A percentile compares a stretch with the other conserved stretches of the same genome.
phyloP scores from a whole-genome alignment of 768 basidiomycete genomes.

The Coprinopsis cinerea region DNA sequence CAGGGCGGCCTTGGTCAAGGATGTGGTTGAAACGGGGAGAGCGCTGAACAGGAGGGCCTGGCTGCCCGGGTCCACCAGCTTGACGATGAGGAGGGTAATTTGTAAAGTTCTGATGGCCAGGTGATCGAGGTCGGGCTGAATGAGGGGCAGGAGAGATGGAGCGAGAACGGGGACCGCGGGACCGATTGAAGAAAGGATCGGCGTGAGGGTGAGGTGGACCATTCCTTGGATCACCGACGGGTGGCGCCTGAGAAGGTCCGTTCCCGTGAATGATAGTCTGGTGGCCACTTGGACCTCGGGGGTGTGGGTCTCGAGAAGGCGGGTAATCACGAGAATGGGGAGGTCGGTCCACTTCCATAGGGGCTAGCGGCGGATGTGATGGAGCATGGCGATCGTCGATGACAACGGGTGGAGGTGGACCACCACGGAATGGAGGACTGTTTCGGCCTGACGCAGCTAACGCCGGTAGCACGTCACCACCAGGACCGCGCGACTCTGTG shows the following conservation, averaged over 20 bases:
- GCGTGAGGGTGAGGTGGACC: constrained; percentile 41
- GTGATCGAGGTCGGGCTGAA: constrained; percentile 51
- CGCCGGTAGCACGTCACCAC: constrained; percentile 43
- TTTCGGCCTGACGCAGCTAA: neutral
- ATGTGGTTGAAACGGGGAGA: constrained; percentile 54
- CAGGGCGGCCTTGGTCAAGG: constrained; percentile 41
- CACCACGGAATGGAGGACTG: constrained; percentile 71
- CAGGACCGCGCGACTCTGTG: constrained; percentile 61
- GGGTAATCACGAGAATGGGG: constrained; percentile 52
- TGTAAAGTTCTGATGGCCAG: constrained; percentile 38
- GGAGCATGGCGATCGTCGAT: constrained; percentile 71
- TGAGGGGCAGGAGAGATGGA: constrained; percentile 57
- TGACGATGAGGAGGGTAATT: constrained; percentile 44
- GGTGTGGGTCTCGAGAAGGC: constrained; percentile 35
- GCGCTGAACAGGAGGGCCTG: constrained; percentile 43
- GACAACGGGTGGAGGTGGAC: constrained; percentile 77
- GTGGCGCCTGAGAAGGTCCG: constrained; percentile 55
- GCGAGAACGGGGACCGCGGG: constrained; percentile 47
- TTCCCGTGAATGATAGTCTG: constrained; percentile 61
- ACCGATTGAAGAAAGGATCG: constrained; percentile 51
- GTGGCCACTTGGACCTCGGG: constrained; percentile 51
- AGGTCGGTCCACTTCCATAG: constrained; percentile 70
- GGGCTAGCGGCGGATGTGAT: constrained; percentile 67
- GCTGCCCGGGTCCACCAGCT: constrained; percentile 47
- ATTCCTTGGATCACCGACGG: constrained; percentile 43